A percentile compares a stretch with the other conserved stretches of the same genome.
These are phyloP conservation scores for Athelia sp. DNA, from an alignment of 1,284 basidiomycete species.

Conservation along the genomic window DNA sequence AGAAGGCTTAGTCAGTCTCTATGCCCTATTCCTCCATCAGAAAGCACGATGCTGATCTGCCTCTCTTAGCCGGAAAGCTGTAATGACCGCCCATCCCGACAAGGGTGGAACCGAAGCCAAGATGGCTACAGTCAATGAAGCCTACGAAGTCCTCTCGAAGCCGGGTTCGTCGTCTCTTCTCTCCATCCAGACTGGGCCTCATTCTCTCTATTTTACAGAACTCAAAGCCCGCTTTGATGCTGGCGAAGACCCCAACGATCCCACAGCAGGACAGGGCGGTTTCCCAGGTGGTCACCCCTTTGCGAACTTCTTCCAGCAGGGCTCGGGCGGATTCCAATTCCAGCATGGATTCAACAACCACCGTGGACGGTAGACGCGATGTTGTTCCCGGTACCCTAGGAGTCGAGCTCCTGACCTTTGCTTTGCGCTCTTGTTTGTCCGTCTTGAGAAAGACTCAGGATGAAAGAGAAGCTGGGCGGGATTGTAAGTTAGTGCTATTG, in stretches of 20 bases:
- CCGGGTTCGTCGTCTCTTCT: conserved; percentile 41
- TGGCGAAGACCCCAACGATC: conserved; percentile 97
- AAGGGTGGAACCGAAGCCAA: conserved; percentile 93
- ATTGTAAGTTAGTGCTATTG: too few species aligned
- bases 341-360: background rate
- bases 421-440: too few species aligned
- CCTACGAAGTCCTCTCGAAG: conserved; percentile 88
- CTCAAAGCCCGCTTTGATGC: conserved; percentile 85
- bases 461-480: too few species aligned
- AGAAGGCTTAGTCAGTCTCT: conserved; percentile 79
- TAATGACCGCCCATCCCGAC: conserved; percentile 89
- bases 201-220: conserved; percentile 40
- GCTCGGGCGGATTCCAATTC: conserved; percentile 22
- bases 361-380: too few species aligned
- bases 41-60: background rate
- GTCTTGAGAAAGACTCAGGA: too few species aligned
- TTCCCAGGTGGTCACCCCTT: conserved; percentile 48
- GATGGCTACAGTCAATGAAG: conserved; percentile 95
- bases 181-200: background rate
- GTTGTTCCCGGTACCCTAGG: too few species aligned
- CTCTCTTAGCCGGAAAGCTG: conserved; percentile 69
- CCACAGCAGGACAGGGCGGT: conserved; percentile 53
- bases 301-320: conserved; percentile 67
- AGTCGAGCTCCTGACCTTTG: too few species aligned
- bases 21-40: background rate